phyloP scores from a whole-genome alignment of 192 early-diverging fungal species.

The Spizellomyces punctatus region DNA sequence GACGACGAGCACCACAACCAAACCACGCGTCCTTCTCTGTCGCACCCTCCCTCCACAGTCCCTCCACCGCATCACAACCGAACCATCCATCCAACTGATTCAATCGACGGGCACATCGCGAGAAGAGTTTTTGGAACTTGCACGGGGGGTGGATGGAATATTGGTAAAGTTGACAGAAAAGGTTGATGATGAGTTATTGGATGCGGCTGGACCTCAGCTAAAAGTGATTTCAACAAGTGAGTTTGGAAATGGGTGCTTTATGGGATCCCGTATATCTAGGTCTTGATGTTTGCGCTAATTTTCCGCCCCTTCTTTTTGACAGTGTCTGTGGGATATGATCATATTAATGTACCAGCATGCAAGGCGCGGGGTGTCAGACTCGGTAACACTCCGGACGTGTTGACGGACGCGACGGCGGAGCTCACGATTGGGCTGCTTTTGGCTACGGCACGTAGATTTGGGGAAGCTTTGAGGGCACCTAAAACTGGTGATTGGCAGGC shows the following conservation, averaged over 20 bases:
- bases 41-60: background rate
- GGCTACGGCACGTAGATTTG: slow-evolving; percentile 69
- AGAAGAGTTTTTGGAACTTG: slow-evolving; percentile 7
- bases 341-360: slow-evolving; percentile 64
- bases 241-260: slow-evolving; percentile 8
- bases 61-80: background rate
- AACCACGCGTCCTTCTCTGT: background rate
- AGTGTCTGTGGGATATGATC: slow-evolving; percentile 74
- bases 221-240: slow-evolving; percentile 73
- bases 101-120: slow-evolving; percentile 6
- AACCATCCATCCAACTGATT: background rate
- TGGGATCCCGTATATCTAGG: too few species aligned
- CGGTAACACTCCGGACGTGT: slow-evolving; percentile 84
- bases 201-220: slow-evolving; percentile 61
- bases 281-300: background rate
- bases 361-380: slow-evolving; percentile 58
- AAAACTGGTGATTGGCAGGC: slow-evolving; percentile 58
- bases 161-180: slow-evolving; percentile 66
- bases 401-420: slow-evolving; percentile 89
- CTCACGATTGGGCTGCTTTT: slow-evolving; percentile 76
- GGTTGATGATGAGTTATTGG: slow-evolving; percentile 70
- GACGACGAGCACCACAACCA: background rate
- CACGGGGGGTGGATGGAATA: slow-evolving; percentile 20
- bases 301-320: background rate
- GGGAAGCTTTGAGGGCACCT: slow-evolving; percentile 54